Percentiles rank a stretch among this genome's conserved stretches.
phyloP scores from a whole-genome alignment of 129 eudicot genomes.

The Chrysanthemum makinoi region DNA sequence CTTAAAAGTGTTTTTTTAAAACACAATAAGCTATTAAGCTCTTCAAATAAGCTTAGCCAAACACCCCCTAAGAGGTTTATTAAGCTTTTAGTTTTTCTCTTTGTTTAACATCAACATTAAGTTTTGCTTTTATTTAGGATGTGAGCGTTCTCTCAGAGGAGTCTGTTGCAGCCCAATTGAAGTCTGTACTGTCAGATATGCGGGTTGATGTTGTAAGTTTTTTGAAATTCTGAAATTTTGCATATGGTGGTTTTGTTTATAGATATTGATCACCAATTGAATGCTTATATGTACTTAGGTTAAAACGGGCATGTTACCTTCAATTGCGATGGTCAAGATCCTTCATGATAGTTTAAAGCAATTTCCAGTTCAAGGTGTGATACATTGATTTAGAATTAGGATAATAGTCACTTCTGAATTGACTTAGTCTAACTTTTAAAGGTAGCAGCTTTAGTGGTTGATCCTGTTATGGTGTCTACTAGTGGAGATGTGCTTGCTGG shows the following conservation, averaged over 20 bases:
- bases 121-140: slow-evolving; percentile 41
- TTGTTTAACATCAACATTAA: neutral
- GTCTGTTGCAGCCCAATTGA: slow-evolving; percentile 70
- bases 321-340: slow-evolving; percentile 71
- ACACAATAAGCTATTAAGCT: too few relatives aligned
- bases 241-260: neutral
- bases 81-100: neutral
- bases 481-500: slow-evolving; percentile 91
- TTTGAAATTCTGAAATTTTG: slow-evolving; percentile 3
- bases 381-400: neutral
- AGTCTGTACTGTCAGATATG: slow-evolving; percentile 92
- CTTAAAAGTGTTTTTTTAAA: too few relatives aligned
- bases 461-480: slow-evolving; percentile 98
- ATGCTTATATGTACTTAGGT: slow-evolving; percentile 52
- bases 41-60: too few relatives aligned
- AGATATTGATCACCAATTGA: slow-evolving; percentile 18
- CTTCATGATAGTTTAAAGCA: slow-evolving; percentile 60
- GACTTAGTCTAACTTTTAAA: slow-evolving; percentile 42
- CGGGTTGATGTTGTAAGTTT: slow-evolving; percentile 74
- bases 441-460: slow-evolving; percentile 97
- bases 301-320: slow-evolving; percentile 98
- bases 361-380: slow-evolving; percentile 79
- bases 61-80: neutral
- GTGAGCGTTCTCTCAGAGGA: slow-evolving; percentile 68
- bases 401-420: slow-evolving; percentile 25